These are phyloP conservation scores for Colletotrichum sidae DNA, from an alignment of 2,329 filamentous ascomycete genomes.

Conservation along the genomic window DNA sequence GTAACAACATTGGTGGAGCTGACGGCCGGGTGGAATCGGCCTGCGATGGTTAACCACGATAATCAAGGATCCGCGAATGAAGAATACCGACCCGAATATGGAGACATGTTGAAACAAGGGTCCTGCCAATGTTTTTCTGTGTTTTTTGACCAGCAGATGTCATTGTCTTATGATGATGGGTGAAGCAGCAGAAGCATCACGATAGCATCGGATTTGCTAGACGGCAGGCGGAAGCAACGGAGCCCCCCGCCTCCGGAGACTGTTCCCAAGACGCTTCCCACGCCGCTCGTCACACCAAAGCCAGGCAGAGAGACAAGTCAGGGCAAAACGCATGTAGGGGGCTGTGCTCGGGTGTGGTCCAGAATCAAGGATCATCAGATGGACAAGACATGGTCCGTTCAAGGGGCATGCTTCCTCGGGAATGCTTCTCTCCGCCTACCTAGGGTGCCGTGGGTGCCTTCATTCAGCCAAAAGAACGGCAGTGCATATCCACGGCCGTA, in stretches of 20 bases:
- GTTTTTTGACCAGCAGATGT: conserved; percentile 4
- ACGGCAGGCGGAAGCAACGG: conserved; percentile 9
- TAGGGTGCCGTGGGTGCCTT: background rate
- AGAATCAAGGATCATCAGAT: conserved; percentile 18
- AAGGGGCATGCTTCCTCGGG: conserved; percentile 16
- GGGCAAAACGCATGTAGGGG: conserved; percentile 6
- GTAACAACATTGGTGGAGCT: conserved; percentile 31
- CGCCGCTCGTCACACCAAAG: background rate
- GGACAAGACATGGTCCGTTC: conserved; percentile 21
- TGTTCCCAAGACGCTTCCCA: background rate
- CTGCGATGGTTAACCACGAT: background rate
- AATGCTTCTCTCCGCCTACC: background rate
- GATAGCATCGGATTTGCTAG: background rate
- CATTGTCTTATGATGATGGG: conserved; percentile 13
- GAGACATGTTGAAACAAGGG: conserved; percentile 2
- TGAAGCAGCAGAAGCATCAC: conserved; percentile 2
- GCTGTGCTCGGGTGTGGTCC: conserved; percentile 17
- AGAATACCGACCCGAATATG: conserved; percentile 10
- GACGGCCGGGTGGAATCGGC: conserved; percentile 33
- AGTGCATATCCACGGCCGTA: too few species aligned
- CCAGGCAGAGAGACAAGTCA: background rate
- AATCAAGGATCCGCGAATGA: conserved; percentile 8
- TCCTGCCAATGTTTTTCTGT: background rate
- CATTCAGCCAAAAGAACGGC: background rate
- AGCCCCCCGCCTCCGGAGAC: conserved; percentile 11